These are phyloP conservation scores for Termitomyces sp. DNA, from an alignment of 1,284 basidiomycete species.

Conservation along the genomic window DNA sequence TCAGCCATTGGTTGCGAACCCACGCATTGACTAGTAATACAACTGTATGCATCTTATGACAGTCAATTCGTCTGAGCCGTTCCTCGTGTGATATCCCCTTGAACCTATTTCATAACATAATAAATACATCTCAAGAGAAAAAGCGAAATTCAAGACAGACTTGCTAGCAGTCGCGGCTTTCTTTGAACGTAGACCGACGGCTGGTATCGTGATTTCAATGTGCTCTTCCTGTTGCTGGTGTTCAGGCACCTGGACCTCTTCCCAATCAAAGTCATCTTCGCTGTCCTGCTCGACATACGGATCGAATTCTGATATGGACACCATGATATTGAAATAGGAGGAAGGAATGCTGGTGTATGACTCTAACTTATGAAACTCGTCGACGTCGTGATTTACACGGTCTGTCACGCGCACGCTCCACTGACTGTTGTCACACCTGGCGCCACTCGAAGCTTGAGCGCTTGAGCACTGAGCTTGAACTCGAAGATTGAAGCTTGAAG, in stretches of 20 bases:
- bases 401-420: slow-evolving; percentile 14
- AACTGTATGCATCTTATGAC: slow-evolving; percentile 86
- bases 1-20: slow-evolving; percentile 81
- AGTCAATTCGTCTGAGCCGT: slow-evolving; percentile 68
- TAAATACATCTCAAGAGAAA: slow-evolving; percentile 6
- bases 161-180: slow-evolving; percentile 30
- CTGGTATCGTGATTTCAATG: slow-evolving; percentile 58
- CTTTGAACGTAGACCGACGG: slow-evolving; percentile 27
- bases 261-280: slow-evolving; percentile 59
- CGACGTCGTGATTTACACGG: slow-evolving; percentile 11
- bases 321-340: slow-evolving; percentile 10
- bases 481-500: too few relatives aligned
- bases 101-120: slow-evolving; percentile 38
- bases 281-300: slow-evolving; percentile 25
- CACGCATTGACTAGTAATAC: slow-evolving; percentile 72
- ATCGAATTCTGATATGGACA: slow-evolving; percentile 13
- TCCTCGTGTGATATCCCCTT: slow-evolving; percentile 53
- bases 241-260: slow-evolving; percentile 50
- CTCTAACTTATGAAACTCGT: not conserved
- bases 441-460: too few relatives aligned
- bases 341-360: slow-evolving; percentile 5
- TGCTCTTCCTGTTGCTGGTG: slow-evolving; percentile 27
- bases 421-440: slow-evolving; percentile 9
- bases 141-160: slow-evolving; percentile 22
- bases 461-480: too few relatives aligned